Percentiles rank a stretch among this genome's conserved stretches.
These are phyloP conservation scores for Phytopythium boreale DNA, from an alignment of 352 stramenopile species.

Conservation along the genomic window DNA sequence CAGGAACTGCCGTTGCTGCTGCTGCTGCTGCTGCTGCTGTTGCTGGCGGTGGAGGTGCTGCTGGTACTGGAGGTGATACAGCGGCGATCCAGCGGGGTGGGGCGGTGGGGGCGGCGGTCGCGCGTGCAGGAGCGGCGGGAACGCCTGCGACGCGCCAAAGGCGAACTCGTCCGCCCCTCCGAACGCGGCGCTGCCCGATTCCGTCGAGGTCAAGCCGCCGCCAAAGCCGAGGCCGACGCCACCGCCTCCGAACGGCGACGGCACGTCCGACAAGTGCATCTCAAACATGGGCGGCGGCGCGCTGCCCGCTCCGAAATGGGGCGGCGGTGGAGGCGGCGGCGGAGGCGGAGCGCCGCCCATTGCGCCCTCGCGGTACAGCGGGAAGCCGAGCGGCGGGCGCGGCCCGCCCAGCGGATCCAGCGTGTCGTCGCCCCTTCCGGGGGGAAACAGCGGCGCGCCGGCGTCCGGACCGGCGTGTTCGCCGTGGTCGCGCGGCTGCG, in stretches of 20 bases:
- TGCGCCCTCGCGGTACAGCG: background rate
- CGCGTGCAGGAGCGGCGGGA: constrained; percentile 2
- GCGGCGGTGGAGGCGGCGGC: background rate
- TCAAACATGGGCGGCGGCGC: constrained; percentile 1
- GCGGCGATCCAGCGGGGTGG: constrained; percentile 1
- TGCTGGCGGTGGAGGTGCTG: constrained; percentile 33
- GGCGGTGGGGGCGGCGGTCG: background rate
- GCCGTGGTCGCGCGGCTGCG: background rate
- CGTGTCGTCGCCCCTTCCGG: background rate
- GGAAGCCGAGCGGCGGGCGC: background rate
- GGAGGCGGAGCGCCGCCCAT: background rate
- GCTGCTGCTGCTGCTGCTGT: constrained; percentile 16
- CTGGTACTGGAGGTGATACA: constrained; percentile 47
- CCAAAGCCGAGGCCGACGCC: constrained; percentile 3
- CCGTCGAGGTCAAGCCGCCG: background rate
- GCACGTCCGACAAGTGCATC: constrained; percentile 2
- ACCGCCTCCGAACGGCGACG: background rate
- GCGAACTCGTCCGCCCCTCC: background rate
- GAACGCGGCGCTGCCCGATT: background rate
- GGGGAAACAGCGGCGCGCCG: constrained; percentile 1
- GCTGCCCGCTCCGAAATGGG: background rate
- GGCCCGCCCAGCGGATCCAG: background rate
- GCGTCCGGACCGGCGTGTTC: background rate
- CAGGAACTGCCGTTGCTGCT: constrained; percentile 18
- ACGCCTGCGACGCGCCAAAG: background rate